Conservation (phyloP, 75 land plant species). For the Cryptomeria japonica region DNA sequence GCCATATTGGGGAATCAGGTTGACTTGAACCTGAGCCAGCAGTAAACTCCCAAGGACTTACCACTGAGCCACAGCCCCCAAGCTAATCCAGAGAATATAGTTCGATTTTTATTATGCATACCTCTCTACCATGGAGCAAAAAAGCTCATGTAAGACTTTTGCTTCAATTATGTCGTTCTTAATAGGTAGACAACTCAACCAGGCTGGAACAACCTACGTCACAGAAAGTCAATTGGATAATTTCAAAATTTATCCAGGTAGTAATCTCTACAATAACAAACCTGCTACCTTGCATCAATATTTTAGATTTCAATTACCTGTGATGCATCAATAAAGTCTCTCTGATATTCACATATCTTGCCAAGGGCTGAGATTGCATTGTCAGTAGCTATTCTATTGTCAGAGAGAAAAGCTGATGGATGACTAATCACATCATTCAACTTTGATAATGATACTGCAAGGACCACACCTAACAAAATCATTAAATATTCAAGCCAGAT, state of each 20-base stretch:
- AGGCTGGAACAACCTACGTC: constrained; percentile 54
- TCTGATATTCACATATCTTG: constrained; percentile 51
- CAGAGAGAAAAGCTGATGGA: constrained; percentile 36
- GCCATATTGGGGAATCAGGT: neutral
- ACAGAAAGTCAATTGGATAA: neutral
- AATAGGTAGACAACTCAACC: constrained; percentile 48
- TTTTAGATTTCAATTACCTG: constrained; percentile 26
- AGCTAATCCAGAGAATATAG: neutral
- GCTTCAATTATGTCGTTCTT: constrained; percentile 50
- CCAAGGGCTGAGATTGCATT: constrained; percentile 60
- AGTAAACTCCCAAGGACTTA: neutral
- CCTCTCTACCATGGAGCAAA: constrained; percentile 59
- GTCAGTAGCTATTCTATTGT: constrained; percentile 53
- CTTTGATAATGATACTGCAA: constrained; percentile 41
- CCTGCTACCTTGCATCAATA: neutral
- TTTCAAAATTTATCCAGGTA: neutral
- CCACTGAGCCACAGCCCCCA: neutral
- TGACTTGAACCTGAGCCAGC: neutral
- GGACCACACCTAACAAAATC: neutral
- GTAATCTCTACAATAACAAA: neutral
- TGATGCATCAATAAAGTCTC: constrained; percentile 46
- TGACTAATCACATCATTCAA: constrained; percentile 45
- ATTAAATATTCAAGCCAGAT: constrained; percentile 2
- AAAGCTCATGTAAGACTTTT: constrained; percentile 53
- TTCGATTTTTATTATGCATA: constrained; percentile 1